Percentiles rank a stretch among this genome's conserved stretches.
Conservation (phyloP, 495 filamentous ascomycete species). For the Cairneyella variabilis region DNA sequence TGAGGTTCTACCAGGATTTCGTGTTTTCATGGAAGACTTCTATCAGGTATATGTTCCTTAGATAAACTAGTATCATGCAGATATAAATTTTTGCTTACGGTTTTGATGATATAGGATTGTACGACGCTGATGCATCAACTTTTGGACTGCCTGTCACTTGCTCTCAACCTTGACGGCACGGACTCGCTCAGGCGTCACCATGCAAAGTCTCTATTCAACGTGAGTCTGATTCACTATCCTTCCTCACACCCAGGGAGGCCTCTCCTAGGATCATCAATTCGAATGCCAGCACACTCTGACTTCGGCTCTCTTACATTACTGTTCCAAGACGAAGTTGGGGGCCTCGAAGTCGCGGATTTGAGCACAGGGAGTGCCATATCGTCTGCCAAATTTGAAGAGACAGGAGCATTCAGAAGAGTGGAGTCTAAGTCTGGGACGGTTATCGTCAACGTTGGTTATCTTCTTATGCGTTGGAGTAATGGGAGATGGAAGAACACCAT, state of each 20-base stretch:
- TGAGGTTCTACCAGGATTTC: slow-evolving; percentile 52
- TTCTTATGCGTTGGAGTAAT: slow-evolving; percentile 57
- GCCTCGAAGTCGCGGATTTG: slow-evolving; percentile 37
- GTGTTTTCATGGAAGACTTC: slow-evolving; percentile 49
- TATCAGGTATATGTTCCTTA: slow-evolving; percentile 31
- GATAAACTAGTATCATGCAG: background rate
- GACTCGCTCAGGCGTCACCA: background rate
- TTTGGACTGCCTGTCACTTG: background rate
- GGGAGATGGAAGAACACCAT: slow-evolving; percentile 25
- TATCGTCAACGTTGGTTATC: slow-evolving; percentile 54
- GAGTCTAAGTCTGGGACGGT: slow-evolving; percentile 43
- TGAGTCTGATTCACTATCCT: background rate
- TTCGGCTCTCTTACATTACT: slow-evolving; percentile 44
- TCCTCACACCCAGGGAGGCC: background rate
- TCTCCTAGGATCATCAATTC: background rate
- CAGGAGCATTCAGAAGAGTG: slow-evolving; percentile 18
- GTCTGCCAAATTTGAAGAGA: slow-evolving; percentile 29
- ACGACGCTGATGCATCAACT: background rate
- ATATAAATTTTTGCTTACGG: too few relatives aligned
- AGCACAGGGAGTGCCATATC: slow-evolving; percentile 34
- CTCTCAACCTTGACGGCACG: slow-evolving; percentile 45
- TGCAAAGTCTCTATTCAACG: background rate
- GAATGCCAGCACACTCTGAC: slow-evolving; percentile 25
- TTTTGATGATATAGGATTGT: background rate
- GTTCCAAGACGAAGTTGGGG: slow-evolving; percentile 44